phyloP scores from a whole-genome alignment of 352 stramenopile genomes.

The Pythium rishiriense region DNA sequence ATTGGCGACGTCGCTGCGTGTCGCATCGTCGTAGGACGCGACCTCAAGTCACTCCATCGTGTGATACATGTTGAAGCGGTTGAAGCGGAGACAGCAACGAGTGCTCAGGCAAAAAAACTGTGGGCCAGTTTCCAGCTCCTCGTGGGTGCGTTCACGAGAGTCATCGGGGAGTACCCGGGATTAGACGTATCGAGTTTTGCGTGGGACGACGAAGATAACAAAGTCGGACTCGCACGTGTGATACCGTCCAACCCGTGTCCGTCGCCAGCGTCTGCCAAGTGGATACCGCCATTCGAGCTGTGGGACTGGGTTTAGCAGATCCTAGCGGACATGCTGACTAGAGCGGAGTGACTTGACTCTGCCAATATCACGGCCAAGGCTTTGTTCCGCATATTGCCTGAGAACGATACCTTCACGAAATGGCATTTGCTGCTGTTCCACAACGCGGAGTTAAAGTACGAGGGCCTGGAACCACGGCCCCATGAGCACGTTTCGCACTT shows the following conservation, averaged over 20 bases:
- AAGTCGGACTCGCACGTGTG: not conserved
- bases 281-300: not conserved
- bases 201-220: not conserved
- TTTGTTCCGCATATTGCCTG: too few relatives aligned
- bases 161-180: slow-evolving; percentile 7
- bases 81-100: not conserved
- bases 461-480: too few relatives aligned
- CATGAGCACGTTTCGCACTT: too few relatives aligned
- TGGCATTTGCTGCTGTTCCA: too few relatives aligned
- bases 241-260: too few relatives aligned
- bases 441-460: too few relatives aligned
- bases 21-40: not conserved
- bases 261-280: not conserved
- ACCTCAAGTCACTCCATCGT: not conserved
- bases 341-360: too few relatives aligned
- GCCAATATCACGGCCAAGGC: too few relatives aligned
- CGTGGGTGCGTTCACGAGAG: not conserved
- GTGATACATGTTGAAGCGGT: slow-evolving; percentile 10
- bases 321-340: too few relatives aligned
- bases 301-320: too few relatives aligned
- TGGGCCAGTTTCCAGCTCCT: not conserved
- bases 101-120: not conserved
- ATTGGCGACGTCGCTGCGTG: not conserved
- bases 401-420: too few relatives aligned
- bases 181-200: slow-evolving; percentile 2